These are phyloP conservation scores for Wickerhamomyces sp. DNA, from an alignment of 1,139 yeast genomes.

Conservation along the genomic window DNA sequence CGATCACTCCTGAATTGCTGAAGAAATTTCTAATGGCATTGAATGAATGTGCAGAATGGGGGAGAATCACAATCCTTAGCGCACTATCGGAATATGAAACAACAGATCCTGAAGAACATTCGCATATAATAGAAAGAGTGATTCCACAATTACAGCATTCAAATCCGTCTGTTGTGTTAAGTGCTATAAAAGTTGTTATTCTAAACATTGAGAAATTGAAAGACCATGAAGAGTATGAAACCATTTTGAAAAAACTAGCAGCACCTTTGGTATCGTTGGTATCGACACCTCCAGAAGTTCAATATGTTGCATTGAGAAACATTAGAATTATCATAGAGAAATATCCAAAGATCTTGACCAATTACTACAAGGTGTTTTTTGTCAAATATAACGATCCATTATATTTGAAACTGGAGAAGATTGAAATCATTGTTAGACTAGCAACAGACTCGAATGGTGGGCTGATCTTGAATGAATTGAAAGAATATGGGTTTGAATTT, in stretches of 20 bases:
- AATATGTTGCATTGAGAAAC: slow-evolving; percentile 89
- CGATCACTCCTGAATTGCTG: slow-evolving; percentile 37
- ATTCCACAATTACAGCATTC: slow-evolving; percentile 97
- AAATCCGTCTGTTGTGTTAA: slow-evolving; percentile 90
- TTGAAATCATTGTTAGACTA: slow-evolving; percentile 83
- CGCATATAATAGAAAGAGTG: slow-evolving; percentile 83
- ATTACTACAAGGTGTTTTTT: slow-evolving; percentile 86
- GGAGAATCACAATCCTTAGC: slow-evolving; percentile 82
- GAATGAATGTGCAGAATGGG: slow-evolving; percentile 99
- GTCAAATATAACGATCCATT: slow-evolving; percentile 93
- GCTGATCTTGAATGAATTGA: slow-evolving; percentile 73
- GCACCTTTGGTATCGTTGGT: slow-evolving; percentile 89
- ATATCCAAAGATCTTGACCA: slow-evolving; percentile 73
- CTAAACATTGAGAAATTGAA: slow-evolving; percentile 59
- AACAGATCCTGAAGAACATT: slow-evolving; percentile 57
- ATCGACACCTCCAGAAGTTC: slow-evolving; percentile 88
- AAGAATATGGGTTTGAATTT: slow-evolving; percentile 92
- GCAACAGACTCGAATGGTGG: slow-evolving; percentile 69
- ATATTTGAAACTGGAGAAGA: slow-evolving; percentile 85
- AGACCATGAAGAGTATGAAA: slow-evolving; percentile 33
- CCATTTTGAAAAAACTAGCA: slow-evolving; percentile 66
- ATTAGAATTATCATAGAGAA: slow-evolving; percentile 86
- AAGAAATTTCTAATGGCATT: slow-evolving; percentile 73
- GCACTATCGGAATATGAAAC: slow-evolving; percentile 73
- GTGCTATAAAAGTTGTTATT: slow-evolving; percentile 78